These are phyloP conservation scores for Lablab purpureus DNA, from an alignment of 306 rosid genomes.

Conservation along the genomic window DNA sequence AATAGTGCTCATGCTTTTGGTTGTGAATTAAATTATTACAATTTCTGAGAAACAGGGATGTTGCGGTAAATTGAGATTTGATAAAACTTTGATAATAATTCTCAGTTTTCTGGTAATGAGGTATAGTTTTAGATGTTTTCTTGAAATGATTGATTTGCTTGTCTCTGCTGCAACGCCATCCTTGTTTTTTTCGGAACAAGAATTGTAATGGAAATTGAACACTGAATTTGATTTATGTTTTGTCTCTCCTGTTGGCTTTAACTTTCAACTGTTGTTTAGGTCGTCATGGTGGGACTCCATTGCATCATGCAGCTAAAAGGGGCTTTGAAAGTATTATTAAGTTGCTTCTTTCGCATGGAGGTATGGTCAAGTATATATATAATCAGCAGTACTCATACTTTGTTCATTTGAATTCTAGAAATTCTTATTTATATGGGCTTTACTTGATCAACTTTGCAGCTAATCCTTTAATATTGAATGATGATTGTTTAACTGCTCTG, in stretches of 20 bases:
- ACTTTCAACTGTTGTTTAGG: slow-evolving; percentile 54
- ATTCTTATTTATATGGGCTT: slow-evolving; percentile 38
- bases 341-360: slow-evolving; percentile 84
- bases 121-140: slow-evolving; percentile 34
- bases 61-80: neutral
- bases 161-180: slow-evolving; percentile 6
- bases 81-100: neutral
- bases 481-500: slow-evolving; percentile 92
- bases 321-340: slow-evolving; percentile 78
- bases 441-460: slow-evolving; percentile 64
- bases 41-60: slow-evolving; percentile 15
- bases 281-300: slow-evolving; percentile 89
- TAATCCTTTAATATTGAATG: slow-evolving; percentile 82
- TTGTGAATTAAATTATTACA: slow-evolving; percentile 21
- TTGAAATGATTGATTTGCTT: slow-evolving; percentile 38
- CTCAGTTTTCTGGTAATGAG: neutral
- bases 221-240: slow-evolving; percentile 25
- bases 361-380: slow-evolving; percentile 52
- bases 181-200: neutral
- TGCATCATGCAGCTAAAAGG: slow-evolving; percentile 97
- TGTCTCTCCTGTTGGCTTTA: slow-evolving; percentile 24
- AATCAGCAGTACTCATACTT: slow-evolving; percentile 13
- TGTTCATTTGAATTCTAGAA: slow-evolving; percentile 34
- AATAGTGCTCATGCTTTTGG: slow-evolving; percentile 7
- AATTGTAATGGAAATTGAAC: slow-evolving; percentile 27